These are phyloP conservation scores for Flaveria bidentis DNA, from an alignment of 129 eudicot genomes.

Conservation along the genomic window DNA sequence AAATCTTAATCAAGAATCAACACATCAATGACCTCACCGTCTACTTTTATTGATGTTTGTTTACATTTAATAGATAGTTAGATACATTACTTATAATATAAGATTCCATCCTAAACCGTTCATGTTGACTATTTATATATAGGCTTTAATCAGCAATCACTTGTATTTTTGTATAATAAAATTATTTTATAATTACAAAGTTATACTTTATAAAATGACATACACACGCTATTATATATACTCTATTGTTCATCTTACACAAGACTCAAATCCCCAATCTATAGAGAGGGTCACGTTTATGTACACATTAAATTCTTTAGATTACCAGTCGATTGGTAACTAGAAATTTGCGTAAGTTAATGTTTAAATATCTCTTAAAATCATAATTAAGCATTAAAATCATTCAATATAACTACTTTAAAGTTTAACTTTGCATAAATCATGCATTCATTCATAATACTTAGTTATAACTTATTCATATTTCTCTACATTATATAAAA, in stretches of 20 bases:
- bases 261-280: too few species aligned
- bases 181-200: background rate
- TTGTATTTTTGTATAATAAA: background rate
- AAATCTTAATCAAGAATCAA: constrained; percentile 8
- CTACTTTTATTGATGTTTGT: constrained; percentile 13
- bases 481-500: too few species aligned
- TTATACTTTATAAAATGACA: too few species aligned
- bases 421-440: background rate
- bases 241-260: too few species aligned
- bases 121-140: background rate
- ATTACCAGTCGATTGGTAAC: background rate
- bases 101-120: background rate
- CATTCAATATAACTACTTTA: too few species aligned
- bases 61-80: background rate
- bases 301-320: too few species aligned
- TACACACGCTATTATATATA: too few species aligned
- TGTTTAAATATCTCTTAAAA: background rate
- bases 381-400: background rate
- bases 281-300: too few species aligned
- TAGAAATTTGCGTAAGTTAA: background rate
- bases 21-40: constrained; percentile 16
- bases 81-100: background rate
- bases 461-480: too few species aligned
- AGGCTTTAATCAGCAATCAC: background rate
- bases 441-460: background rate